Conservation (phyloP, 768 basidiomycete genomes). For the Tylopilus balloui region DNA sequence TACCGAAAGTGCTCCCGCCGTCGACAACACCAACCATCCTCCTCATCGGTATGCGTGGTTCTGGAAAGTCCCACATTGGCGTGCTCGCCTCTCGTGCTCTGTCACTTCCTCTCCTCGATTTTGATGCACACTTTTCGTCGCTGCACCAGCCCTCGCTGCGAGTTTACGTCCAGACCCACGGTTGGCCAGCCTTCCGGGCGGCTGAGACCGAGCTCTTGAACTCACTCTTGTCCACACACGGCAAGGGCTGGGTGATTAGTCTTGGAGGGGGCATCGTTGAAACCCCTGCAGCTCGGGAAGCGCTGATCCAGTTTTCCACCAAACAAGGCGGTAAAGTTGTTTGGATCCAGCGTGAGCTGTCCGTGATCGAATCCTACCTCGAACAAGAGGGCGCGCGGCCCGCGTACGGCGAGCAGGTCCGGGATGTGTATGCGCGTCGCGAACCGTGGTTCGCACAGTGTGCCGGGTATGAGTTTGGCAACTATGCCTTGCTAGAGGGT, state of each 20-base stretch:
- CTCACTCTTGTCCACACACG: slow-evolving; percentile 56
- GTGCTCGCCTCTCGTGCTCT: slow-evolving; percentile 69
- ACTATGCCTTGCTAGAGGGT: slow-evolving; percentile 46
- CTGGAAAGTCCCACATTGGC: slow-evolving; percentile 90
- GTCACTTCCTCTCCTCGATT: slow-evolving; percentile 75
- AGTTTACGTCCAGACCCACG: slow-evolving; percentile 73
- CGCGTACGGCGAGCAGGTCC: slow-evolving; percentile 81
- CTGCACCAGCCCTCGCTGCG: slow-evolving; percentile 59
- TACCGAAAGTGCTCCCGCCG: slow-evolving; percentile 12
- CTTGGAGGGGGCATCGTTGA: slow-evolving; percentile 96
- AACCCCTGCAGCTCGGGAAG: slow-evolving; percentile 64
- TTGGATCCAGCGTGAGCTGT: slow-evolving; percentile 74
- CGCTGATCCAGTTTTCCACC: slow-evolving; percentile 62
- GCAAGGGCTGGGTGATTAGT: slow-evolving; percentile 69
- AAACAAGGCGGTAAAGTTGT: slow-evolving; percentile 66
- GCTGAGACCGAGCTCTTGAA: slow-evolving; percentile 69
- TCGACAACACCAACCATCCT: slow-evolving; percentile 57
- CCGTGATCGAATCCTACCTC: slow-evolving; percentile 80
- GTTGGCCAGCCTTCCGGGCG: slow-evolving; percentile 87
- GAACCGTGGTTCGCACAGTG: slow-evolving; percentile 85
- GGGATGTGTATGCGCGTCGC: slow-evolving; percentile 79
- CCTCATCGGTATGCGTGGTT: slow-evolving; percentile 93
- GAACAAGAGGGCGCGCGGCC: slow-evolving; percentile 73
- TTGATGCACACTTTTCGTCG: slow-evolving; percentile 72
- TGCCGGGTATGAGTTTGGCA: slow-evolving; percentile 79